phyloP scores from a whole-genome alignment of 495 filamentous ascomycete genomes.

The Delitschia confertaspora region DNA sequence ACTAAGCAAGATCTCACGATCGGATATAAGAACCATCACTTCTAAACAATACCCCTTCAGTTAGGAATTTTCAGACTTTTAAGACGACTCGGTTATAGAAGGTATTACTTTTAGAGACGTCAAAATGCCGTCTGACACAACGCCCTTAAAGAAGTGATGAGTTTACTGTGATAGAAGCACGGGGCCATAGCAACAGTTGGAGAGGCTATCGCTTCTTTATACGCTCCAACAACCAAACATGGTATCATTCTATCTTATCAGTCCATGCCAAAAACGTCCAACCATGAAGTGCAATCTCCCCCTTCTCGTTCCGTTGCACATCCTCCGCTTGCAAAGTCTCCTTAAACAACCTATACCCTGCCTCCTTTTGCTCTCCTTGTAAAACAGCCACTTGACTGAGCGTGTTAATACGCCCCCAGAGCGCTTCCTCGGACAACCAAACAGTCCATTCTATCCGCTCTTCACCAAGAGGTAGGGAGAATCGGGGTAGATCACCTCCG shows the following conservation, averaged over 20 bases:
- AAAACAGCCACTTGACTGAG: slow-evolving; percentile 53
- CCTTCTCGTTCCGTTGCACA: slow-evolving; percentile 30
- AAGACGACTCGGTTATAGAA: too few species aligned
- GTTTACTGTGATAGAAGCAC: too few species aligned
- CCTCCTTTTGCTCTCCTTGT: slow-evolving; percentile 41
- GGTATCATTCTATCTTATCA: slow-evolving; percentile 14
- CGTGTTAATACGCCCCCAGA: slow-evolving; percentile 50
- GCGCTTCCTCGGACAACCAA: slow-evolving; percentile 36
- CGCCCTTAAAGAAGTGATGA: too few species aligned
- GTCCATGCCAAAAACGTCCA: slow-evolving; percentile 27
- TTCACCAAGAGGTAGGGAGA: slow-evolving; percentile 44
- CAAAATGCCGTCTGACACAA: too few species aligned
- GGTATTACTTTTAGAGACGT: too few species aligned
- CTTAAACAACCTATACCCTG: slow-evolving; percentile 29
- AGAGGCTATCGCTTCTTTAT: too few species aligned
- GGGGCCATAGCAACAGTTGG: too few species aligned
- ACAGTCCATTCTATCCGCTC: slow-evolving; percentile 32
- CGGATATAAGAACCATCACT: too few species aligned
- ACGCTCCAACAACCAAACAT: too few species aligned
- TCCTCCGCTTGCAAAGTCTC: slow-evolving; percentile 27
- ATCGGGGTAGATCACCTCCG: too few species aligned
- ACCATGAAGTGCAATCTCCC: slow-evolving; percentile 30
- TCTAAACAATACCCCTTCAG: not conserved
- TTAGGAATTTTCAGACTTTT: too few species aligned
- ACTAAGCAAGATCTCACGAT: too few species aligned